Evolutionary conservation across 176 grass and related monocot species (phyloP), one percentile per base, ranked within the genome.

Genomic region (Coix lacrymajobi): DNA sequence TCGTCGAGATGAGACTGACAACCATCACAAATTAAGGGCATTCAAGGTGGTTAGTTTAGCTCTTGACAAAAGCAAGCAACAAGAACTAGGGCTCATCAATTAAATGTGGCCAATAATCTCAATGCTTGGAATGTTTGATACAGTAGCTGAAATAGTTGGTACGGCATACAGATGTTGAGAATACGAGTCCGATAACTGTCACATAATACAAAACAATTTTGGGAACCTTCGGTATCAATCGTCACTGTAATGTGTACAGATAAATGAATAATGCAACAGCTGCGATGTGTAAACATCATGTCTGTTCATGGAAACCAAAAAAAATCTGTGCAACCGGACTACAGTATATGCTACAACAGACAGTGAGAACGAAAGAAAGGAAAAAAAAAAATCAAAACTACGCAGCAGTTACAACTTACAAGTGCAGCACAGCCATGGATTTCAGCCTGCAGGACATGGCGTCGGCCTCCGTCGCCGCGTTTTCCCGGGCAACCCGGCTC

Each of bases 381-480:
- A 52, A 6, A 8, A 54, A 52, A 12, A 2, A 45, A 49, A 20
- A 45, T 38, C 7, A 30, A 24, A 51, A 62, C 17, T 29, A 52
- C 54, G 43, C 32, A 29, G 34, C 54, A 76, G 61, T 85, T 78
- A 98, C 61, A 98, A 76, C 52, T 85, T 78, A 98, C 61, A 98
- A 84, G 54, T 73, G 82, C 39, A 98, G 25, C 11, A 88, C 79
- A 1, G 76, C 82, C 92, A 95, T 94, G 31, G 96, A 95, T 64
- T 98, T 98, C 36, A 91, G 74, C 25, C 75, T 84, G 82, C 90
- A 85, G 20, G 92, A 98, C 76, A 94, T 89, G 84, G 92, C 51
- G 71, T 93, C 90, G 16, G 82, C 85, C 76, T 95, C 90, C 17
- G 86, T 73, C 0, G 79, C 89, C 7, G 77, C 88, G 52, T 98